Conservation (phyloP, 2,329 filamentous ascomycete species). For the Thielaviopsis euricoi region DNA sequence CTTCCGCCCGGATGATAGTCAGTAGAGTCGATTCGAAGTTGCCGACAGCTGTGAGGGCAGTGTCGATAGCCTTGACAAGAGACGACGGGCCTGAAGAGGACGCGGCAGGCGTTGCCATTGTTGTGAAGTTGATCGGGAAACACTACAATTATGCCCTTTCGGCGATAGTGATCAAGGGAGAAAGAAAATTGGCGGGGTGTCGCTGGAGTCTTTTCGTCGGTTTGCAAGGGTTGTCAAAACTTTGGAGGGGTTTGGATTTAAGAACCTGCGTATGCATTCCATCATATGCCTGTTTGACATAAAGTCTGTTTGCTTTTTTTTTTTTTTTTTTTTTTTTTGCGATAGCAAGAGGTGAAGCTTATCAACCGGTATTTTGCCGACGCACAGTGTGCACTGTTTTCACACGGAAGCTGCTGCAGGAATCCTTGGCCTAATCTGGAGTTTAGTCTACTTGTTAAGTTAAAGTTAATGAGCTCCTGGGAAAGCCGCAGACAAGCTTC, state of each 20-base stretch:
- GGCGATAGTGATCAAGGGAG: neutral
- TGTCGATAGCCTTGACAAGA: conserved; percentile 6
- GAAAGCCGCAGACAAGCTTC: neutral
- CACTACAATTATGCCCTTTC: neutral
- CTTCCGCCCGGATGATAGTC: conserved; percentile 16
- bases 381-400: neutral
- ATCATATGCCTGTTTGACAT: too few relatives aligned
- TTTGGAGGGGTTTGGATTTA: too few relatives aligned
- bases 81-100: neutral
- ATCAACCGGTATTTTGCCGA: neutral
- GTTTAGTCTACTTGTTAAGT: conserved; percentile 13
- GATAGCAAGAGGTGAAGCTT: neutral
- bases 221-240: too few relatives aligned
- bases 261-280: too few relatives aligned
- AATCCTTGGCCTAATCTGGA: conserved; percentile 5
- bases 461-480: neutral
- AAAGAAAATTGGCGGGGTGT: neutral
- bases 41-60: conserved; percentile 18
- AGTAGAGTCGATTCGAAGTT: conserved; percentile 24
- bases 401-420: neutral
- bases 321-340: neutral
- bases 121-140: neutral
- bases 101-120: neutral
- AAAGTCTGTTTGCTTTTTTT: too few relatives aligned
- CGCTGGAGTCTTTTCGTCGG: too few relatives aligned